Base-by-base conservation (phyloP, 345 rosid genomes). In the Erysimum cheiranthoides region DNA sequence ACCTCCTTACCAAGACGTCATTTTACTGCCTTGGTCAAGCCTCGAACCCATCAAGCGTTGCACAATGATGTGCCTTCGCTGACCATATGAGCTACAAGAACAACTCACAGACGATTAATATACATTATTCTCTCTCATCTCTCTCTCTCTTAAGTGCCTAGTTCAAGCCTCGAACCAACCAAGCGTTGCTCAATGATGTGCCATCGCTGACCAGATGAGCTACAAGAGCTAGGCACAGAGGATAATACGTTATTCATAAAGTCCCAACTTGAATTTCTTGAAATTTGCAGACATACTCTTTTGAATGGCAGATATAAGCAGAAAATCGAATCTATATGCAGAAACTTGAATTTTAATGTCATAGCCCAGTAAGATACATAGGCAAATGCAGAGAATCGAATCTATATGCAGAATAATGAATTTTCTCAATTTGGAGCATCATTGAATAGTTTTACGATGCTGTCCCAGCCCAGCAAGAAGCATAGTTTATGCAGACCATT, bases 81-180 rank as follows among this genome's bases (percentile, higher is more conserved):
- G 11, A 56, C 21, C 21, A 56, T 21, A 28, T 7, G 39, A 56
- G 39, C 61, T 56, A 56, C 61, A 28, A 56, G 39, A 54, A n/a
- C n/a, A n/a, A n/a, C n/a, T n/a, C n/a, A n/a, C n/a, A n/a, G n/a
- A n/a, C n/a, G n/a, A n/a, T n/a, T n/a, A n/a, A n/a, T n/a, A n/a
- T n/a, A n/a, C n/a, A n/a, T n/a, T n/a, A n/a, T n/a, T n/a, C 46
- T 13, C 46, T 61, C 11, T 40, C 10, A n/a, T 5, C 34, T 62
- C 17, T 43, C 13, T 43, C 27, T 34, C 60, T 28, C 18, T 9
- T 0, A 27, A 3, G 9, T 45, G 69, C 30, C 36, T 5, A 2
- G 32, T 25, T 17, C 39, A 17, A 56, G 61, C 3, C 8, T 58
- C 62, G 5, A 56, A 2, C 61, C 5, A 0, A 31, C 6, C 61